Evolutionary conservation across 2,329 filamentous ascomycete genomes (phyloP).

Genomic region (Phyllosticta citribraziliensis): DNA sequence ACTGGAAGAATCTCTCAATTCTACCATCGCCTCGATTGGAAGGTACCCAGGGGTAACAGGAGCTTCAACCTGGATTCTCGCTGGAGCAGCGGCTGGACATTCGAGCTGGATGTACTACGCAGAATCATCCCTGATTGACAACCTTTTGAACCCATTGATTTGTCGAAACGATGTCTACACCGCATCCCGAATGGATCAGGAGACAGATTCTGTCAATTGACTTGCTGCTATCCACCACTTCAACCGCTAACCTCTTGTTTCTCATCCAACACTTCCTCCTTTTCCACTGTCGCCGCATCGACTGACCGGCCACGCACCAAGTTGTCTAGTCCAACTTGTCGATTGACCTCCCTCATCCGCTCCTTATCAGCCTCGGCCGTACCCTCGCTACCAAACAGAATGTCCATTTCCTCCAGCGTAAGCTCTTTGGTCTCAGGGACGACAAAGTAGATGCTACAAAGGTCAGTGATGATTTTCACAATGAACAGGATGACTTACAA

Average conservation of each 20-base stretch:
- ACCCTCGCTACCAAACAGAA: slow-evolving; percentile 58
- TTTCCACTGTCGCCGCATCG: neutral
- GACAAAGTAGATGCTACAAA: slow-evolving; percentile 33
- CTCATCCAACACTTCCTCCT: slow-evolving; percentile 9
- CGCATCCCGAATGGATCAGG: no score
- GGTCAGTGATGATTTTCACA: neutral
- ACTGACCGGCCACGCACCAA: slow-evolving; percentile 12
- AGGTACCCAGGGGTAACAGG: no score
- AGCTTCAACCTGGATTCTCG: no score
- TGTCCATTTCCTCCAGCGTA: slow-evolving; percentile 50
- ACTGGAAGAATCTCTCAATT: no score
- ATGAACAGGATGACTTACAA: slow-evolving; percentile 20
- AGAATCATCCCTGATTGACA: no score
- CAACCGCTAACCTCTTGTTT: neutral
- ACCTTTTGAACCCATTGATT: no score
- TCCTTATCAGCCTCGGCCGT: slow-evolving; percentile 56
- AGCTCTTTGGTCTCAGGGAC: slow-evolving; percentile 47
- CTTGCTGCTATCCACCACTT: neutral
- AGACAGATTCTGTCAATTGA: no score
- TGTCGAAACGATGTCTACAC: no score
- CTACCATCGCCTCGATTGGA: no score
- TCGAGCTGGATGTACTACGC: no score
- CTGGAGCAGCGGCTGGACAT: no score
- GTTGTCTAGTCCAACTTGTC: slow-evolving; percentile 53
- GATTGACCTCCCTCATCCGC: slow-evolving; percentile 64